Conservation (phyloP, 2,329 filamentous ascomycete species). For the Emergomyces orientalis region DNA sequence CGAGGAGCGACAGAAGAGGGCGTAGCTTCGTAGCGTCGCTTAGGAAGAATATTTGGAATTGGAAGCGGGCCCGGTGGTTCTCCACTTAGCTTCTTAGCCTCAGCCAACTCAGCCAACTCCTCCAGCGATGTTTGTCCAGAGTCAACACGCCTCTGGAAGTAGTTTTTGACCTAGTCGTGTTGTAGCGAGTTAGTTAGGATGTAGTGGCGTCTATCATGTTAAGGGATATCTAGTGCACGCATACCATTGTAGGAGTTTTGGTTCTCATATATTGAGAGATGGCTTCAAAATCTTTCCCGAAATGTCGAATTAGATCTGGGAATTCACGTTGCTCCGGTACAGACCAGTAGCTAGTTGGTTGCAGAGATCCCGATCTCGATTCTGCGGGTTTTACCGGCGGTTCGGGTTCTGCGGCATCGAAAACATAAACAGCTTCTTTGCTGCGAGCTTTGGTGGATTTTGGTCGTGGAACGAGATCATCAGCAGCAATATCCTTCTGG, state of each 20-base stretch:
- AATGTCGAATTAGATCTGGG: slow-evolving; percentile 37
- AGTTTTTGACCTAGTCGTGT: slow-evolving; percentile 39
- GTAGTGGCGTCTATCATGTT: background rate
- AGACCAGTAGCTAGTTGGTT: slow-evolving; percentile 45
- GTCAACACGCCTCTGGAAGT: slow-evolving; percentile 38
- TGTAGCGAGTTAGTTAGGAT: slow-evolving; percentile 4
- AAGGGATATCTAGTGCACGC: slow-evolving; percentile 13
- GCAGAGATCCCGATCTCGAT: slow-evolving; percentile 30
- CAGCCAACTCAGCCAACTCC: slow-evolving; percentile 33
- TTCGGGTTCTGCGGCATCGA: background rate
- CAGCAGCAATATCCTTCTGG: slow-evolving; percentile 2
- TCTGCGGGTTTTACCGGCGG: slow-evolving; percentile 17
- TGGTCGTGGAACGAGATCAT: slow-evolving; percentile 1
- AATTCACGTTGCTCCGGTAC: slow-evolving; percentile 43
- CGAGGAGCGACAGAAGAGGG: slow-evolving; percentile 35
- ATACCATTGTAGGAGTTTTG: slow-evolving; percentile 45
- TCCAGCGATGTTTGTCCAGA: slow-evolving; percentile 39
- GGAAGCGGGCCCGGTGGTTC: slow-evolving; percentile 38
- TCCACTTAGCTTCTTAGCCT: slow-evolving; percentile 37
- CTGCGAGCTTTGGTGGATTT: slow-evolving; percentile 12
- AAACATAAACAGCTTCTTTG: slow-evolving; percentile 20
- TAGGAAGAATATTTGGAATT: slow-evolving; percentile 35
- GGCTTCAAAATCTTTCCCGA: slow-evolving; percentile 40
- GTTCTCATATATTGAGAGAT: slow-evolving; percentile 45
- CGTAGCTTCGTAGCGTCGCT: slow-evolving; percentile 41